Conservation (phyloP, 164 flowering plant genomes). For the Aristolochia fimbriata region DNA sequence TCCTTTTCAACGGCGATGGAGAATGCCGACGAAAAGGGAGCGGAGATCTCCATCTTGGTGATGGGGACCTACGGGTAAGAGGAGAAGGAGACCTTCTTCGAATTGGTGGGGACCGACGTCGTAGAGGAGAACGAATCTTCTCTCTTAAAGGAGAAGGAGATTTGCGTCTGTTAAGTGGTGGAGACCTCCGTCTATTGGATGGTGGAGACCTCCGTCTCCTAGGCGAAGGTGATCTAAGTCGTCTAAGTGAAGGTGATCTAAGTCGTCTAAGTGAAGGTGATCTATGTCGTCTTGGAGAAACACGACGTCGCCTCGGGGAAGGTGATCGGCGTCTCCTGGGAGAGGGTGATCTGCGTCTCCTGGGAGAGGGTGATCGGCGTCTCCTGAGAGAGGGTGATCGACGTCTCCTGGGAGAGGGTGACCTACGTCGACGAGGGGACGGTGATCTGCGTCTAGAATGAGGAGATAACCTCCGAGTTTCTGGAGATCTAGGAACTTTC, state of each 20-base stretch:
- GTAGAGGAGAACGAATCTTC: constrained; percentile 13
- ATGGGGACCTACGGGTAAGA: constrained; percentile 29
- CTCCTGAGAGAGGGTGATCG: constrained; percentile 21
- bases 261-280: constrained; percentile 23
- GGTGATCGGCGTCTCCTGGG: constrained; percentile 18
- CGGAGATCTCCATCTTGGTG: constrained; percentile 26
- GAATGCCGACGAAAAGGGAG: constrained; percentile 12
- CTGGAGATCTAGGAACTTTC: constrained; percentile 37
- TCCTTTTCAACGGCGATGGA: constrained; percentile 15
- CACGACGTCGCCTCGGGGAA: constrained; percentile 27
- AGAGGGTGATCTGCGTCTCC: constrained; percentile 16
- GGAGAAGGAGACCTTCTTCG: constrained; percentile 26
- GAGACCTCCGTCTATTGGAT: constrained; percentile 17
- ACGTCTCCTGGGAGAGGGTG: constrained; percentile 27
- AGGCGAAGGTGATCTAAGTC: constrained; percentile 33
- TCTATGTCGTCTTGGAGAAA: constrained; percentile 18
- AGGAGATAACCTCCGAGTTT: constrained; percentile 26
- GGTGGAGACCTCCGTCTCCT: constrained; percentile 18
- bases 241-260: constrained; percentile 17
- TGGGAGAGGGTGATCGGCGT: constrained; percentile 26
- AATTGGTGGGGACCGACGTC: constrained; percentile 21
- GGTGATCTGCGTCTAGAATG: constrained; percentile 19
- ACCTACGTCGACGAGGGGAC: constrained; percentile 22
- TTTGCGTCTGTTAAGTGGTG: constrained; percentile 10
- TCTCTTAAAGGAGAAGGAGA: constrained; percentile 32